A percentile compares a stretch with the other conserved stretches of the same genome.
These are phyloP conservation scores for Hypoxylon sp. DNA, from an alignment of 2,329 filamentous ascomycete genomes.

Conservation along the genomic window DNA sequence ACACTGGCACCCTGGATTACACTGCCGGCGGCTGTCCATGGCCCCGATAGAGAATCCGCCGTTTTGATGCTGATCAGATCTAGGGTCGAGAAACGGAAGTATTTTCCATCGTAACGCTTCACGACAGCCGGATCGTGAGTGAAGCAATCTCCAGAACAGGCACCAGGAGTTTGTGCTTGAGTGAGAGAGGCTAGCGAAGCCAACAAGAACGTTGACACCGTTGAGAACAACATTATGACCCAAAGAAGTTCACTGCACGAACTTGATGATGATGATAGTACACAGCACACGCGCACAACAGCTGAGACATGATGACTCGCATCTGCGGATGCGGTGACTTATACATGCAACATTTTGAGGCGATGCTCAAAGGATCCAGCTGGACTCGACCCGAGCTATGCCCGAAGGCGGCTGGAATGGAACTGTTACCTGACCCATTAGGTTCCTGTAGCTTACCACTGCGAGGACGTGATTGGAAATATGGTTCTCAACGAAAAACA, in stretches of 20 bases:
- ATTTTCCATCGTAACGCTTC: constrained; percentile 50
- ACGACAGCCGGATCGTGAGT: constrained; percentile 51
- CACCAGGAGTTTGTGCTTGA: constrained; percentile 42
- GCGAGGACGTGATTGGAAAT: constrained; percentile 4
- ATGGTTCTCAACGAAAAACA: not conserved
- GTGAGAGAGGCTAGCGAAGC: constrained; percentile 26
- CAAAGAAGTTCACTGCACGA: not conserved
- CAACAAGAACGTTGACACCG: constrained; percentile 24
- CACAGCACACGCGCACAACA: not conserved
- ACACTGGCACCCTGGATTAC: constrained; percentile 55
- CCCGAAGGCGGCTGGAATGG: not conserved
- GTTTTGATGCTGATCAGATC: constrained; percentile 49
- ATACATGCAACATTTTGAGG: constrained; percentile 22
- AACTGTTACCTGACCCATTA: constrained; percentile 12
- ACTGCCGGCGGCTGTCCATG: constrained; percentile 61
- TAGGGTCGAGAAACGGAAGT: constrained; percentile 52
- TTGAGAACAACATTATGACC: constrained; percentile 22
- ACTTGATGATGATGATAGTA: no score
- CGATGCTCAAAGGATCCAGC: constrained; percentile 2
- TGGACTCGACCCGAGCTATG: constrained; percentile 7
- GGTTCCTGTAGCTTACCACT: constrained; percentile 2
- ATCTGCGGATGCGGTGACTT: constrained; percentile 15
- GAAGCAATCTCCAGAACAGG: constrained; percentile 50
- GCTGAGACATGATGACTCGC: constrained; percentile 3
- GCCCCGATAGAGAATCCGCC: constrained; percentile 45